Evolutionary conservation across 768 basidiomycete genomes (phyloP).

Genomic region (Pleurotus platypus): DNA sequence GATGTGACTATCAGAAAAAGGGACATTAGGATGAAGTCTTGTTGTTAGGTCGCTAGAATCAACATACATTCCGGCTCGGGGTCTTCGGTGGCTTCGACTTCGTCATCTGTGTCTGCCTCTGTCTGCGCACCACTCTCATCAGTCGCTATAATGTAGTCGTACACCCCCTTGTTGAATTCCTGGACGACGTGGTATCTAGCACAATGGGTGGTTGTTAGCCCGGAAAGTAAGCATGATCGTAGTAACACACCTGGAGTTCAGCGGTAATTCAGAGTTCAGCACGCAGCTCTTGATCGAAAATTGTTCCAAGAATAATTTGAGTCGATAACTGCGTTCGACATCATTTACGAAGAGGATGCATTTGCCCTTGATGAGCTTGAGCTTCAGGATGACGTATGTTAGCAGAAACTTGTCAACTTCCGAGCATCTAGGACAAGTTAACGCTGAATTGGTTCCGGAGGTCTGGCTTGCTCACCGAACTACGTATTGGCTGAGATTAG

Average conservation of each 20-base stretch:
- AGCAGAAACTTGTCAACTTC: constrained; percentile 98
- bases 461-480: constrained; percentile 51
- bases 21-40: too few relatives aligned
- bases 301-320: constrained; percentile 98
- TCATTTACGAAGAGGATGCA: constrained; percentile 96
- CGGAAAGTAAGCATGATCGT: neutral
- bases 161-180: constrained; percentile 97
- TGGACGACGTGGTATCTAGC: constrained; percentile 92
- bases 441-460: neutral
- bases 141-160: constrained; percentile 97
- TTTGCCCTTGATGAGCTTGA: constrained; percentile 94
- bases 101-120: constrained; percentile 41
- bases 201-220: neutral
- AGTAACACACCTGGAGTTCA: constrained; percentile 74
- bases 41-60: neutral
- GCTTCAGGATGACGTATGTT: constrained; percentile 93
- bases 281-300: constrained; percentile 97
- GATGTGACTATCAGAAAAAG: constrained; percentile 39
- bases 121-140: constrained; percentile 73
- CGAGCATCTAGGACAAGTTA: constrained; percentile 53
- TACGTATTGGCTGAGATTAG: constrained; percentile 81
- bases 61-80: constrained; percentile 31
- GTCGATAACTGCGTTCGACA: constrained; percentile 88
- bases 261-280: constrained; percentile 90
- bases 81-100: constrained; percentile 40